Evolutionary conservation across 352 stramenopile genomes (phyloP).

Genomic region (Pythium oligandrum): DNA sequence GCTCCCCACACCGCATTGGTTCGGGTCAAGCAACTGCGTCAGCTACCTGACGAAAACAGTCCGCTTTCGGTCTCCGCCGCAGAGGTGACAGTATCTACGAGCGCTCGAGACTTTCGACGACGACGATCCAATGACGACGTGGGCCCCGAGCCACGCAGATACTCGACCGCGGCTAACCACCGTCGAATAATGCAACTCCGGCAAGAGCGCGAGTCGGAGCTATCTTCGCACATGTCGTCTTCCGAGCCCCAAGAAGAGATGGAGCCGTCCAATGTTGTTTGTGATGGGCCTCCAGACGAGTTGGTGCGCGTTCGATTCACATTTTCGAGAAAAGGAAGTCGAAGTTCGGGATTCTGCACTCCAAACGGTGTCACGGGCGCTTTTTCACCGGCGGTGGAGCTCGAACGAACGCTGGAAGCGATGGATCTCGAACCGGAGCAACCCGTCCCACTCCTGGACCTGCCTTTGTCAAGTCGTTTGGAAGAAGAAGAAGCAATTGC

Average conservation of each 20-base stretch:
- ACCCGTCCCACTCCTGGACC: conserved; percentile 3
- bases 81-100: background rate
- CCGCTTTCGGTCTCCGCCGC: too few relatives aligned
- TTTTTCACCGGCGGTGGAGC: conserved; percentile 50
- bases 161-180: conserved; percentile 44
- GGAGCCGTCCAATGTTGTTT: conserved; percentile 5
- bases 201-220: conserved; percentile 20
- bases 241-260: background rate
- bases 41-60: too few relatives aligned
- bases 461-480: conserved; percentile 8
- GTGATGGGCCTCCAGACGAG: conserved; percentile 20
- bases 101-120: conserved; percentile 1
- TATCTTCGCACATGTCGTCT: too few relatives aligned
- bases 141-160: background rate
- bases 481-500: conserved; percentile 1
- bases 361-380: conserved; percentile 20
- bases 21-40: conserved; percentile 12
- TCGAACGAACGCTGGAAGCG: conserved; percentile 42
- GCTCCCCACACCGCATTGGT: conserved; percentile 37
- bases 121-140: conserved; percentile 1
- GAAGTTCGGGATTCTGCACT: conserved; percentile 4
- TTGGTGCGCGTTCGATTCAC: conserved; percentile 56
- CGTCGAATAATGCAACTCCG: conserved; percentile 53
- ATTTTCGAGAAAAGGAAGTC: conserved; percentile 32
- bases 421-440: conserved; percentile 12